A percentile compares a stretch with the other conserved stretches of the same genome.
These are phyloP conservation scores for Ceriops zippeliana DNA, from an alignment of 345 rosid species.

Conservation along the genomic window DNA sequence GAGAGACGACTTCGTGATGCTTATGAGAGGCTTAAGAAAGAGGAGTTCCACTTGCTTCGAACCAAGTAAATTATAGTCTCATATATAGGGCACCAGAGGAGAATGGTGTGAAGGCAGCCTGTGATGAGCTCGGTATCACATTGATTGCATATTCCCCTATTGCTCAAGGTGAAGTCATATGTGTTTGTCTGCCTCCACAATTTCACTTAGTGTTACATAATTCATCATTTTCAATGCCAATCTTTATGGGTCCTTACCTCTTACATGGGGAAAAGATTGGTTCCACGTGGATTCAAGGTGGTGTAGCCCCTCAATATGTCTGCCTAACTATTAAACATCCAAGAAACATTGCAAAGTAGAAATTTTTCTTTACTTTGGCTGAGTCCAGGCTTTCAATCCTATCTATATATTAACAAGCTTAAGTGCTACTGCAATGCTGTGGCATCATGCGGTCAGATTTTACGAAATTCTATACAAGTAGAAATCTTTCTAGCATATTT, in stretches of 20 bases:
- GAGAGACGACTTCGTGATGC: constrained; percentile 80
- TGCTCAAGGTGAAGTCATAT: constrained; percentile 67
- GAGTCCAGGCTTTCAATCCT: background rate
- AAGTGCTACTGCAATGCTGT: too few relatives aligned
- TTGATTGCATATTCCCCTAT: constrained; percentile 91
- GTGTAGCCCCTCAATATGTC: too few relatives aligned
- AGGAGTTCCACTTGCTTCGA: constrained; percentile 90
- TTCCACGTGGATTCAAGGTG: background rate
- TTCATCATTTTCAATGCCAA: background rate
- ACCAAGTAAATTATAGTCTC: constrained; percentile 97
- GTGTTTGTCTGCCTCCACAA: constrained; percentile 5
- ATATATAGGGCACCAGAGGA: constrained; percentile 81
- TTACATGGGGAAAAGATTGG: background rate
- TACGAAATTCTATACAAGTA: background rate
- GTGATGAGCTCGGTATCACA: constrained; percentile 91
- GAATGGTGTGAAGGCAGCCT: constrained; percentile 82
- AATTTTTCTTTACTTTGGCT: background rate
- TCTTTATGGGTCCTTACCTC: background rate
- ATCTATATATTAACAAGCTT: too few relatives aligned
- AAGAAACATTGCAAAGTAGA: background rate
- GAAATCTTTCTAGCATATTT: background rate
- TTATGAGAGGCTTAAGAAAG: constrained; percentile 72
- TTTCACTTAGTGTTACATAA: background rate
- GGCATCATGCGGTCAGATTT: background rate
- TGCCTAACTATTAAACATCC: too few relatives aligned